These are phyloP conservation scores for Salinomyces thailandicus DNA, from an alignment of 2,329 filamentous ascomycete species.

Conservation along the genomic window DNA sequence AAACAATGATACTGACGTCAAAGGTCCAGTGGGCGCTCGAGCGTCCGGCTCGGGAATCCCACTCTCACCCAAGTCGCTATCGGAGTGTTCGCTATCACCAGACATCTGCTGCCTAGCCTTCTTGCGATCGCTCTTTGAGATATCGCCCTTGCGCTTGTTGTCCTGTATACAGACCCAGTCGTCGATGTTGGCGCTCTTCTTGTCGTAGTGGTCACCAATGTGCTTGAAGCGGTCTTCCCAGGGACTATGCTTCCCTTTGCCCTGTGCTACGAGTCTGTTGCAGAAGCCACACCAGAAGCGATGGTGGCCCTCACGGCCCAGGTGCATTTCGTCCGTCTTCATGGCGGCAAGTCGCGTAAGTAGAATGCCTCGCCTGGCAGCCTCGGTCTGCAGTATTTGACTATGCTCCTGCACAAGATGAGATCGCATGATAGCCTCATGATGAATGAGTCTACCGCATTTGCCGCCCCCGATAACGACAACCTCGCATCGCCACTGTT, in stretches of 20 bases:
- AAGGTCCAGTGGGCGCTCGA: background rate
- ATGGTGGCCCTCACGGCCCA: slow-evolving; percentile 53
- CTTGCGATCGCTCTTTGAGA: slow-evolving; percentile 3
- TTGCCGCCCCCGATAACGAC: slow-evolving; percentile 17
- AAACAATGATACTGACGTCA: background rate
- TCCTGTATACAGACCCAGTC: slow-evolving; percentile 45
- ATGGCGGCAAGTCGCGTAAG: background rate
- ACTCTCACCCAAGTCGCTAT: slow-evolving; percentile 5
- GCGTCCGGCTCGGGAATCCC: slow-evolving; percentile 2
- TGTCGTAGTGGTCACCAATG: slow-evolving; percentile 62
- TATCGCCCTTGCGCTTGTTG: slow-evolving; percentile 26
- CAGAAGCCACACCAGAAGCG: slow-evolving; percentile 90
- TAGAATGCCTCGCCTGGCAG: background rate
- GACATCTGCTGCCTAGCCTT: background rate
- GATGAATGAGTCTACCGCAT: slow-evolving; percentile 52
- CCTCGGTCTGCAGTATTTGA: slow-evolving; percentile 1
- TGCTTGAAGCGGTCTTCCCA: slow-evolving; percentile 48
- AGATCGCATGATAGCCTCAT: slow-evolving; percentile 44
- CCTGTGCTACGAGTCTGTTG: slow-evolving; percentile 42
- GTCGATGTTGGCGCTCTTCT: slow-evolving; percentile 41
- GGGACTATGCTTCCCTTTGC: slow-evolving; percentile 30
- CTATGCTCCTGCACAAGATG: slow-evolving; percentile 20
- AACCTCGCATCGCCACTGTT: slow-evolving; percentile 61
- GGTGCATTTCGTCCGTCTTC: slow-evolving; percentile 32
- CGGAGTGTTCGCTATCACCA: background rate